phyloP scores from a whole-genome alignment of 345 rosid genomes.

The Carallia pectinifolia region DNA sequence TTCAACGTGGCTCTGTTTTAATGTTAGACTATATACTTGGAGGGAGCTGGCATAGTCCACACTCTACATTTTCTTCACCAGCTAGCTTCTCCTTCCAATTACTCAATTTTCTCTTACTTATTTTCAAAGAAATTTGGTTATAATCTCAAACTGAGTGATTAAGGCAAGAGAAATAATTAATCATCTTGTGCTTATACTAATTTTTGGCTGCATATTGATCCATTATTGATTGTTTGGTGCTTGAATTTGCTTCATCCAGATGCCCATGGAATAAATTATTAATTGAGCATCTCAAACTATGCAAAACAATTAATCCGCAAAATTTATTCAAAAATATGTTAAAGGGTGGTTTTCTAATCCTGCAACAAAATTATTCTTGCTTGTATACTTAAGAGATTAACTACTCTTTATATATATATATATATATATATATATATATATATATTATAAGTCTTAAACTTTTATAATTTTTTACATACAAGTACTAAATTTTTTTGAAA shows the following conservation, averaged over 20 bases:
- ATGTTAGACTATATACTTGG: neutral
- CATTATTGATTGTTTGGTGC: neutral
- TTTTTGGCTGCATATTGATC: neutral
- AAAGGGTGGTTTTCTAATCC: too few species aligned
- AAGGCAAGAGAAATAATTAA: neutral
- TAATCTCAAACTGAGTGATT: neutral
- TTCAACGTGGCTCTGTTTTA: constrained; percentile 5
- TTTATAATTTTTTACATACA: too few species aligned
- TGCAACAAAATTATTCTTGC: too few species aligned
- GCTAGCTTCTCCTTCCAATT: neutral
- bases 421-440: too few species aligned
- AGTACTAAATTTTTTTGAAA: too few species aligned
- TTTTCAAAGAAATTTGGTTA: neutral
- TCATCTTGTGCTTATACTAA: neutral
- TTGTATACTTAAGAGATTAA: neutral
- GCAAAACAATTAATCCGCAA: too few species aligned
- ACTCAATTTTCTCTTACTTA: neutral
- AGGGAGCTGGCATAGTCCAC: neutral
- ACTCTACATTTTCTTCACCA: too few species aligned
- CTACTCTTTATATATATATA: neutral
- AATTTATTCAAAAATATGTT: too few species aligned
- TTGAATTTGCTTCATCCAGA: too few species aligned
- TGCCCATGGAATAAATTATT: too few species aligned
- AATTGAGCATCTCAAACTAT: too few species aligned
- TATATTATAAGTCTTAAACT: too few species aligned